A percentile compares a stretch with the other conserved stretches of the same genome.
Evolutionary conservation across 306 rosid genomes (phyloP).

Genomic region (Canavalia gladiata): DNA sequence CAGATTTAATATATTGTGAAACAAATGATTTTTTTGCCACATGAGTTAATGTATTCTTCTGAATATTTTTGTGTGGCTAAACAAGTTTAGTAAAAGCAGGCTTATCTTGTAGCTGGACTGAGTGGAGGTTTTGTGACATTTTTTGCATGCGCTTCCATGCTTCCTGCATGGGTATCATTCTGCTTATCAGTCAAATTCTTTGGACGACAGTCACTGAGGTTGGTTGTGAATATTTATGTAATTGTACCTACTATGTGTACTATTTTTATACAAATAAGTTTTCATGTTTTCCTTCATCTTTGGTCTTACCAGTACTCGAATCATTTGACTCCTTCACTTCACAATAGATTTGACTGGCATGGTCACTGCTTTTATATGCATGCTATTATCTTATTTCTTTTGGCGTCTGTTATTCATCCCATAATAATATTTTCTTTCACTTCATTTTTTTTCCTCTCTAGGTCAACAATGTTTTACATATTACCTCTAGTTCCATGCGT

Average conservation of each 20-base stretch:
- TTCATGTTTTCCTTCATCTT: conserved; percentile 35
- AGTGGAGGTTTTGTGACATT: conserved; percentile 92
- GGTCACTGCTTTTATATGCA: conserved; percentile 1
- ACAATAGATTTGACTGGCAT: conserved; percentile 26
- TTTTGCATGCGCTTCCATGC: conserved; percentile 73
- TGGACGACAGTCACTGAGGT: conserved; percentile 82
- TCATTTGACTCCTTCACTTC: conserved; percentile 20
- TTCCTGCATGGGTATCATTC: conserved; percentile 80
- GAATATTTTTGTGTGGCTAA: conserved; percentile 48
- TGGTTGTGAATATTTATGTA: conserved; percentile 39
- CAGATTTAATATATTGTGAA: conserved; percentile 32
- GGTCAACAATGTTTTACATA: conserved; percentile 78
- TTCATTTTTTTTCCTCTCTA: conserved; percentile 50
- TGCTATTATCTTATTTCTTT: conserved; percentile 37
- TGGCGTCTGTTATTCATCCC: conserved; percentile 30
- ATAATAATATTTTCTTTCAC: conserved; percentile 18
- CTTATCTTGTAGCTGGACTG: conserved; percentile 83
- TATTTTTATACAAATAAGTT: conserved; percentile 9
- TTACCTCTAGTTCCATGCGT: conserved; percentile 86
- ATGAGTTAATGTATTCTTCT: conserved; percentile 26
- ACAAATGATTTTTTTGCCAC: conserved; percentile 23
- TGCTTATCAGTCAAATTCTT: conserved; percentile 68
- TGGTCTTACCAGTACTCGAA: conserved; percentile 10
- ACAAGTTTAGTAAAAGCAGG: conserved; percentile 74
- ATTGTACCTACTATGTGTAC: conserved; percentile 17